These are phyloP conservation scores for Hippophae rhamnoides DNA, from an alignment of 306 rosid genomes.

Conservation along the genomic window DNA sequence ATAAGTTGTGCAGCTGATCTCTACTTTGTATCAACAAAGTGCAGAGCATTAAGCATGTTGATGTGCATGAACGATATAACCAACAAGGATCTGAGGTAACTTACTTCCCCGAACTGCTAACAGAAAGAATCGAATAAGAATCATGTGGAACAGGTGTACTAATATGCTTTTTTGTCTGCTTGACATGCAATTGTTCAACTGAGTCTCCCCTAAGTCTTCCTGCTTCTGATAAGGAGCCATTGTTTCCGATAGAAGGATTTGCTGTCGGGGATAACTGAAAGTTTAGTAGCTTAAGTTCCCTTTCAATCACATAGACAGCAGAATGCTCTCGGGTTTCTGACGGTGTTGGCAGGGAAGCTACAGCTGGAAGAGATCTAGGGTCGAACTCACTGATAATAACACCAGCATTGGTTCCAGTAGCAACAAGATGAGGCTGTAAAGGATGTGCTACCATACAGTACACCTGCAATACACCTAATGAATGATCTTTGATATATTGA, in stretches of 20 bases:
- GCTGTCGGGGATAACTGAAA: constrained; percentile 86
- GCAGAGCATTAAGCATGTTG: not conserved
- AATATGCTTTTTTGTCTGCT: constrained; percentile 87
- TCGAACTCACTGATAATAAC: constrained; percentile 92
- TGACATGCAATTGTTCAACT: constrained; percentile 73
- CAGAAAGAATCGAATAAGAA: constrained; percentile 90
- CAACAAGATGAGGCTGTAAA: constrained; percentile 95
- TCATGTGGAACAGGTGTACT: constrained; percentile 97
- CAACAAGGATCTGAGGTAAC: constrained; percentile 22
- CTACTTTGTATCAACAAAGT: not conserved
- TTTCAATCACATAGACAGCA: constrained; percentile 82
- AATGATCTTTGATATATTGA: constrained; percentile 1
- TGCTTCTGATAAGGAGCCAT: constrained; percentile 69
- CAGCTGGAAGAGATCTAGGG: constrained; percentile 92
- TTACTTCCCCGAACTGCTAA: constrained; percentile 99
- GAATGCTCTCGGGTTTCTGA: constrained; percentile 84
- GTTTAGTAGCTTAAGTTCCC: constrained; percentile 76
- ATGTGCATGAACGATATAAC: not conserved
- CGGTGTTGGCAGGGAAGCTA: constrained; percentile 81
- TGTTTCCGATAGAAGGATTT: constrained; percentile 94
- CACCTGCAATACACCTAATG: constrained; percentile 50
- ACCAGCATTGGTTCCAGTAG: constrained; percentile 95
- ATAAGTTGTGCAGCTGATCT: not conserved
- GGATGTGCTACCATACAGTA: constrained; percentile 93
- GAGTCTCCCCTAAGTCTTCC: constrained; percentile 80